Evolutionary conservation across 805 yeast genomes (phyloP).

Genomic region (Candida vartiovaarae): DNA sequence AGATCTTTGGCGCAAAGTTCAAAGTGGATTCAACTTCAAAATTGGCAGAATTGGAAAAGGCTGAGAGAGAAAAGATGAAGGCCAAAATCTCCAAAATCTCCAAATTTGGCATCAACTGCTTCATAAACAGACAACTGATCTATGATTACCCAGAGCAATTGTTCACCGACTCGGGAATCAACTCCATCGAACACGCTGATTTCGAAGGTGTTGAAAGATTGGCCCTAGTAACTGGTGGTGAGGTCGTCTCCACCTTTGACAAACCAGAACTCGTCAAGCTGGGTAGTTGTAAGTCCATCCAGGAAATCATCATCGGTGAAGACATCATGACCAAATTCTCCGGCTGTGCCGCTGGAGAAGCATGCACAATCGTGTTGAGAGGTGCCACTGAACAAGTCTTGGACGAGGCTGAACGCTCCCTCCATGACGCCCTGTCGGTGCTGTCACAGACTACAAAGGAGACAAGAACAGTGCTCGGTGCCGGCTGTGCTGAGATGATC

Average conservation of each 20-base stretch:
- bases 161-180: conserved; percentile 79
- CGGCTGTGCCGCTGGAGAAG: conserved; percentile 94
- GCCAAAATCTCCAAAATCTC: conserved; percentile 82
- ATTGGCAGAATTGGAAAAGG: conserved; percentile 86
- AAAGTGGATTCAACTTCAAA: conserved; percentile 93
- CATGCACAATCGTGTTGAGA: conserved; percentile 91
- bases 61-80: conserved; percentile 92
- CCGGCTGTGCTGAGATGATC: conserved; percentile 85
- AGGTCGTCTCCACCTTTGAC: conserved; percentile 95
- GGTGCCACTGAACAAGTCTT: conserved; percentile 97
- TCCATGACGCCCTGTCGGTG: conserved; percentile 95
- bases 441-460: conserved; percentile 90
- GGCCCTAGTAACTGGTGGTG: conserved; percentile 96
- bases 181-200: conserved; percentile 96
- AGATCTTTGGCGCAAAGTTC: conserved; percentile 95
- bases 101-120: conserved; percentile 79
- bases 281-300: conserved; percentile 85
- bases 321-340: conserved; percentile 83
- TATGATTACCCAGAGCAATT: conserved; percentile 98
- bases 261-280: conserved; percentile 78
- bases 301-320: conserved; percentile 91
- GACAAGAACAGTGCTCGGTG: conserved; percentile 80
- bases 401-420: conserved; percentile 94
- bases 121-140: conserved; percentile 92
- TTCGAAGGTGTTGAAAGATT: conserved; percentile 96